phyloP scores from a whole-genome alignment of 202 grass and related monocot species.

The Panicum hallii region DNA sequence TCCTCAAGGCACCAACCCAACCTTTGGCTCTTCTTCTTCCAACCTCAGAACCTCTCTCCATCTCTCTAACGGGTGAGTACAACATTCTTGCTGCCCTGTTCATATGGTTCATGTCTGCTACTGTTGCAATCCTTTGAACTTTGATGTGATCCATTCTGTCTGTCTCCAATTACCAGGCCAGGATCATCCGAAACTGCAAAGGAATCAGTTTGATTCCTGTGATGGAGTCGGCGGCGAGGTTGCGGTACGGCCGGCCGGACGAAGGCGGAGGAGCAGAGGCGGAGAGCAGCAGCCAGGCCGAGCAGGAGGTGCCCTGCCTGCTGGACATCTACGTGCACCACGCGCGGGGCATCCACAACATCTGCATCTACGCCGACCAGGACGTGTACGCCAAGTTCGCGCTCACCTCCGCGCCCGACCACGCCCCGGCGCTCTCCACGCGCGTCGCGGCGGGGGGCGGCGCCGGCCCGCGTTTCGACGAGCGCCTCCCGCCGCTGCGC shows the following conservation, averaged over 20 bases:
- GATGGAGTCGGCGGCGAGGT: slow-evolving; percentile 40
- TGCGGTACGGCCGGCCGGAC: neutral
- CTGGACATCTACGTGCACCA: slow-evolving; percentile 78
- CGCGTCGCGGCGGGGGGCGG: slow-evolving; percentile 56
- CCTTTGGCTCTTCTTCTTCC: neutral
- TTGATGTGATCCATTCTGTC: neutral
- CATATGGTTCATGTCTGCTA: neutral
- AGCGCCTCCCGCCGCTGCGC: slow-evolving; percentile 57
- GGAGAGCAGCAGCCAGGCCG: neutral
- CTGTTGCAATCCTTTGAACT: neutral
- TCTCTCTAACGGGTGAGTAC: neutral
- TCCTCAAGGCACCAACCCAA: neutral
- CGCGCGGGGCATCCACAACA: slow-evolving; percentile 74
- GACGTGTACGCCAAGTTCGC: slow-evolving; percentile 89
- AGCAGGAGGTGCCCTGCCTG: slow-evolving; percentile 31
- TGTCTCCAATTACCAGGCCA: neutral
- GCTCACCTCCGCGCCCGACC: slow-evolving; percentile 69
- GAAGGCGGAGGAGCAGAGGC: slow-evolving; percentile 10
- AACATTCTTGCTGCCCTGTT: neutral
- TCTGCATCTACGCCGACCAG: slow-evolving; percentile 91
- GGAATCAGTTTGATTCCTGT: neutral
- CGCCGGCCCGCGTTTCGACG: slow-evolving; percentile 61
- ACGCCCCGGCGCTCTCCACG: slow-evolving; percentile 51
- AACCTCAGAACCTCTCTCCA: neutral
- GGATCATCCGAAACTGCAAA: neutral